phyloP scores from a whole-genome alignment of 345 rosid genomes.

The Salix arbutifolia region DNA sequence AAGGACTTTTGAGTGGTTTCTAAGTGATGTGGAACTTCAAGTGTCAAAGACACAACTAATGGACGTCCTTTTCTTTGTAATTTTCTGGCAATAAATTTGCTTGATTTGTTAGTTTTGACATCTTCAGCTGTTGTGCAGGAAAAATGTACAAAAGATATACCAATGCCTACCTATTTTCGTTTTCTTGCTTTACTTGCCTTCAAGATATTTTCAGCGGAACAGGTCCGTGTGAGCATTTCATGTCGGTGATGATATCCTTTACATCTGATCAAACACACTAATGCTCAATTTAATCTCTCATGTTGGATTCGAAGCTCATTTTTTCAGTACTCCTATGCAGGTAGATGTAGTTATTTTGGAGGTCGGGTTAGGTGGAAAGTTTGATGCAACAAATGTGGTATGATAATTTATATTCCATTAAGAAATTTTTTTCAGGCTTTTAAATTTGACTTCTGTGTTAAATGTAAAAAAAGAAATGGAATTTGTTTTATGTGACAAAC shows the following conservation, averaged over 20 bases:
- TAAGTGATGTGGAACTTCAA: background rate
- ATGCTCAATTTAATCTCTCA: background rate
- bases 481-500: background rate
- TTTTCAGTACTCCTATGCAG: constrained; percentile 29
- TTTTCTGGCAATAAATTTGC: background rate
- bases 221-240: constrained; percentile 43
- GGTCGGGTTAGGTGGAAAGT: constrained; percentile 92
- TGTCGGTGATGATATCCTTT: background rate
- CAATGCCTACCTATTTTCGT: constrained; percentile 92
- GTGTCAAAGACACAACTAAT: background rate
- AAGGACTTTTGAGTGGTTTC: background rate
- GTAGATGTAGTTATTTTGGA: constrained; percentile 92
- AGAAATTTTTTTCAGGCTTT: background rate
- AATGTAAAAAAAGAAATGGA: background rate
- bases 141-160: constrained; percentile 55
- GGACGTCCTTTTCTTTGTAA: background rate
- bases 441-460: too few relatives aligned
- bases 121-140: constrained; percentile 45
- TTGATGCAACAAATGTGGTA: constrained; percentile 95
- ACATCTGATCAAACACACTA: background rate
- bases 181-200: constrained; percentile 88
- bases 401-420: constrained; percentile 9
- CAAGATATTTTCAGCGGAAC: constrained; percentile 77
- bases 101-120: background rate
- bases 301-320: background rate